Evolutionary conservation across 768 basidiomycete genomes (phyloP).

Genomic region (Vararia minispora): DNA sequence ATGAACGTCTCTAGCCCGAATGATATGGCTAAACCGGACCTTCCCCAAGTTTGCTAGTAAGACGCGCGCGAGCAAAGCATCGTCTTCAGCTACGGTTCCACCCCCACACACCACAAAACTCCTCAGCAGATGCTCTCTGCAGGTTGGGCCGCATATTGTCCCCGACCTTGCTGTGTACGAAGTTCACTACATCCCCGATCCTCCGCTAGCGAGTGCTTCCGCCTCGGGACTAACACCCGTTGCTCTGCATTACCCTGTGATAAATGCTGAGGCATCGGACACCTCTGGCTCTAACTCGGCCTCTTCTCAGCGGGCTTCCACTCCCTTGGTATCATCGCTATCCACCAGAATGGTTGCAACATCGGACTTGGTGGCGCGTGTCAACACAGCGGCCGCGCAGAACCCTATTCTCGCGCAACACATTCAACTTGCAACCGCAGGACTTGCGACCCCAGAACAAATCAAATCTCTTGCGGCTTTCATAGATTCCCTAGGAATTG

Average conservation of each 20-base stretch:
- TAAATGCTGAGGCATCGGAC: slow-evolving; percentile 13
- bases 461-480: slow-evolving; percentile 58
- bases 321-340: slow-evolving; percentile 35
- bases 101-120: slow-evolving; percentile 58
- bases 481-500: slow-evolving; percentile 52
- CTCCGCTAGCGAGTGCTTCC: slow-evolving; percentile 6
- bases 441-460: slow-evolving; percentile 51
- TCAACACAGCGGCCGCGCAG: slow-evolving; percentile 52
- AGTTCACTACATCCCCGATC: slow-evolving; percentile 47
- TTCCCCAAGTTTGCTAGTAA: slow-evolving; percentile 68
- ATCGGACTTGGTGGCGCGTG: slow-evolving; percentile 46
- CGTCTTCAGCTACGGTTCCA: slow-evolving; percentile 36
- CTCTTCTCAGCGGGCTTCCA: slow-evolving; percentile 19
- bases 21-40: slow-evolving; percentile 51
- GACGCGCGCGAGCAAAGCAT: slow-evolving; percentile 44
- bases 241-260: slow-evolving; percentile 15
- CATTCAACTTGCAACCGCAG: slow-evolving; percentile 51
- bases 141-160: slow-evolving; percentile 70
- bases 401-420: slow-evolving; percentile 62
- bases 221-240: slow-evolving; percentile 15
- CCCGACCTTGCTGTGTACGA: slow-evolving; percentile 59
- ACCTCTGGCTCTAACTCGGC: neutral
- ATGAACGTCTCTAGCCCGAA: slow-evolving; percentile 39
- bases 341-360: slow-evolving; percentile 38
- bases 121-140: slow-evolving; percentile 57